Conservation (phyloP, 2,329 filamentous ascomycete species). For the Aureobasidium sp. region DNA sequence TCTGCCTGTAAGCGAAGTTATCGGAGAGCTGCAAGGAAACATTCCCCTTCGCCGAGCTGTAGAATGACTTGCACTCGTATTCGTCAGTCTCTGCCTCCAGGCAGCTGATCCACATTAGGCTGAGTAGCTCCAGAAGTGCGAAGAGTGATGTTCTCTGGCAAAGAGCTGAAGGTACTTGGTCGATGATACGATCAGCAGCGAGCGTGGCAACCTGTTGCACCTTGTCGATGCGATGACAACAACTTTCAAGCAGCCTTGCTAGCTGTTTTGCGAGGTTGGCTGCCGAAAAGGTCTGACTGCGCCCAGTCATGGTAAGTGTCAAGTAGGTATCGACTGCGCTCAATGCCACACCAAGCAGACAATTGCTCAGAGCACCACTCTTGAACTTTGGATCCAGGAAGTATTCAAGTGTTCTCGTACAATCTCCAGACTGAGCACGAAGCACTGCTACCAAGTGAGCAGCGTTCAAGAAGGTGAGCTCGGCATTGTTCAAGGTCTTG, state of each 20-base stretch:
- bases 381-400: slow-evolving; percentile 85
- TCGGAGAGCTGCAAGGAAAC: slow-evolving; percentile 89
- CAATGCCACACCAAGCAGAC: slow-evolving; percentile 55
- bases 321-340: slow-evolving; percentile 74
- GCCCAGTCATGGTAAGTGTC: slow-evolving; percentile 61
- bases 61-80: slow-evolving; percentile 77
- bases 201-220: slow-evolving; percentile 80
- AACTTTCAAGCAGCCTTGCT: slow-evolving; percentile 73
- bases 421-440: slow-evolving; percentile 78
- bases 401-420: slow-evolving; percentile 80
- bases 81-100: slow-evolving; percentile 90
- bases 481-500: slow-evolving; percentile 74
- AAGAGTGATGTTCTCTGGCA: slow-evolving; percentile 89
- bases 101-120: slow-evolving; percentile 91
- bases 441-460: slow-evolving; percentile 84
- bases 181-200: slow-evolving; percentile 80
- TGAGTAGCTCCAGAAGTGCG: slow-evolving; percentile 81
- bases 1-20: slow-evolving; percentile 73
- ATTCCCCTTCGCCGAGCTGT: slow-evolving; percentile 66
- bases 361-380: slow-evolving; percentile 49
- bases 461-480: slow-evolving; percentile 85
- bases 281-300: slow-evolving; percentile 73
- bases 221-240: slow-evolving; percentile 86
- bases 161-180: slow-evolving; percentile 75
- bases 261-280: slow-evolving; percentile 85